Base-by-base conservation (phyloP, 2,329 filamentous ascomycete genomes). In the Aspergillus sp. region DNA sequence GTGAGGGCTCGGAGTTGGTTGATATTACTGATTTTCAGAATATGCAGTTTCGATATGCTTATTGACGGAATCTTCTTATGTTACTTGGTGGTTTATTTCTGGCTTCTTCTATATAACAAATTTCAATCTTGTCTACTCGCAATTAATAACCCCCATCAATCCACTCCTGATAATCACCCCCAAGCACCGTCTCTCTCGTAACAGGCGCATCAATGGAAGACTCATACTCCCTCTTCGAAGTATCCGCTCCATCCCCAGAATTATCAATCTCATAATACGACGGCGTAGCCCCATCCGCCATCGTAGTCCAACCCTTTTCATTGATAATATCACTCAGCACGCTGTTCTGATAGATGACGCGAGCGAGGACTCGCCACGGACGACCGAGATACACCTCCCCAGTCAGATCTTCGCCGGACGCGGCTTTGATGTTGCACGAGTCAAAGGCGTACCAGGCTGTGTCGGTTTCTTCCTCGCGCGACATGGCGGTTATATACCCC, bases 291-390 rank as follows among this genome's bases (percentile, higher is more conserved):
- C 49, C 56, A 1, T 46, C 50, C 0, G 58, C 61, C 56, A 65
- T 59, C 0, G 59, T 56, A 2, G 59, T 61, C 63, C 63, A 66
- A 5, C 61, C 62, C 29, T 51, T 53, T 1, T 60, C 40, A 43
- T 64, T 60, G 19, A 66, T 56, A 32, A 65, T 49, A 33, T 53
- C 50, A 2, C 54, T 48, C 13, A 65, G 46, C 0, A 48, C 44
- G 1, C 55, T 62, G 30, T 64, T 58, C 43, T 65, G 60, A 33
- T 60, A 65, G 12, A 66, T 65, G 5, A 65, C 63, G 1, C 61
- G 54, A 6, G 62, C 57, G n/a, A 62, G 53, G 2, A 54, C 57
- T 7, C 61, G 48, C 61, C 62, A 66, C 3, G 62, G 63, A 0
- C 63, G 58, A 7, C 63, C 63, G 10, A 66, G 54, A 40, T 63